Evolutionary conservation across 495 filamentous ascomycete species (phyloP), one percentile per base, ranked within the genome.

Genomic region (Podospora bellae-mahoneyi): DNA sequence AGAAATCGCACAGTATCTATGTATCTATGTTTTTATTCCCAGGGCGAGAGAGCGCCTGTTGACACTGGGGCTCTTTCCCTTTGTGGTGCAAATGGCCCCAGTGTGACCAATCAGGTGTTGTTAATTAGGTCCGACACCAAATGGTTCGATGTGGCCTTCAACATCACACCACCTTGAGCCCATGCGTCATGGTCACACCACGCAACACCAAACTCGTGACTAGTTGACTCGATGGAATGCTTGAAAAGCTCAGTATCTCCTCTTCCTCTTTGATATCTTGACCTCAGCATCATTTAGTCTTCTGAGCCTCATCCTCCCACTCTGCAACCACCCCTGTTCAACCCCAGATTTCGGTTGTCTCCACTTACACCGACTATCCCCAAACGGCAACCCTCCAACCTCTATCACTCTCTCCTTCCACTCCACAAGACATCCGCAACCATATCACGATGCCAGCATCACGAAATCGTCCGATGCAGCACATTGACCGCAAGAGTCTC

Each of bases 401-500:
- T 62, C 53, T 66, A 57, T 6, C 9, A 5, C 13, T 1, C 23
- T 23, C 23, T 23, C 55, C 34, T 18, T 23, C 32, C 5, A 4
- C 27, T 55, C 15, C n/a, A 18, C n/a, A 16, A 1, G 2, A 62
- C 2, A n/a, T 54, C 26, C 19, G 19, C 62, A 65, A 57, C 58
- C 19, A 3, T 27, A 26, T 57, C 68, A 72, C 44, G 59, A 75
- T 75, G 84, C 67, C 75, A 53, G 61, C 69, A 16, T 23, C 67
- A 60, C 68, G 63, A 48, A 71, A 61, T 32, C 68, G 67, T 39
- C 80, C 78, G 48, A 80, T 85, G 69, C 78, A 83, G 73, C 89
- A 91, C 77, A 84, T 92, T 72, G 86, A 89, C 76, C 86, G 90
- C 23, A 88, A 89, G 74, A 82, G 86, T 26, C 78, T 92, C 13